Percentiles rank a stretch among this genome's conserved stretches.
Evolutionary conservation across 257 asterid species (phyloP).

Genomic region (Salvia miltiorrhiza): DNA sequence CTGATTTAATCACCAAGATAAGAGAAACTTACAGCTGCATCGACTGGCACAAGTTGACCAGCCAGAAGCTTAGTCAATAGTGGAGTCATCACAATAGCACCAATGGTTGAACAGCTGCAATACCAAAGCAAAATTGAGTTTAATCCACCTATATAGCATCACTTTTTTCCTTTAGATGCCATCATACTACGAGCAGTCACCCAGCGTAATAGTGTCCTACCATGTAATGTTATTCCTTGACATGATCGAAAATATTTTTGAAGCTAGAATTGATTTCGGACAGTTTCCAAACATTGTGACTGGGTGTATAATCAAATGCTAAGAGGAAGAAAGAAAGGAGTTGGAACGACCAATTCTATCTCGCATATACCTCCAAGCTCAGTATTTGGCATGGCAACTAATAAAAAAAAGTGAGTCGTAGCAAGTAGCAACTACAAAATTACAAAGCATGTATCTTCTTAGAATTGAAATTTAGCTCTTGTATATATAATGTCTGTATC

Average conservation of each 20-base stretch:
- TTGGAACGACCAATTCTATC: background rate
- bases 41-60: conserved; percentile 98
- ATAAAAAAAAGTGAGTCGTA: no score
- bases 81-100: conserved; percentile 95
- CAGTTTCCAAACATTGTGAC: background rate
- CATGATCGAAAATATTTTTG: background rate
- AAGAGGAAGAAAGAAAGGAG: background rate
- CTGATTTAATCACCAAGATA: background rate
- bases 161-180: background rate
- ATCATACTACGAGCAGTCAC: background rate
- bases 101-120: conserved; percentile 92
- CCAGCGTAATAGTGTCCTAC: background rate
- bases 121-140: conserved; percentile 16
- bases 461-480: background rate
- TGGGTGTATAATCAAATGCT: background rate
- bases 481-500: background rate
- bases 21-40: conserved; percentile 82
- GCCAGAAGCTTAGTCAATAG: conserved; percentile 92
- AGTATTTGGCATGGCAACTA: background rate
- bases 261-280: background rate
- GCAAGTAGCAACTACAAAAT: background rate
- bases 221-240: background rate
- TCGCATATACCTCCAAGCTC: background rate
- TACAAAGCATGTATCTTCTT: background rate
- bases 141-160: background rate